These are phyloP conservation scores for Corymbia maculata DNA, from an alignment of 345 rosid genomes.

Conservation along the genomic window DNA sequence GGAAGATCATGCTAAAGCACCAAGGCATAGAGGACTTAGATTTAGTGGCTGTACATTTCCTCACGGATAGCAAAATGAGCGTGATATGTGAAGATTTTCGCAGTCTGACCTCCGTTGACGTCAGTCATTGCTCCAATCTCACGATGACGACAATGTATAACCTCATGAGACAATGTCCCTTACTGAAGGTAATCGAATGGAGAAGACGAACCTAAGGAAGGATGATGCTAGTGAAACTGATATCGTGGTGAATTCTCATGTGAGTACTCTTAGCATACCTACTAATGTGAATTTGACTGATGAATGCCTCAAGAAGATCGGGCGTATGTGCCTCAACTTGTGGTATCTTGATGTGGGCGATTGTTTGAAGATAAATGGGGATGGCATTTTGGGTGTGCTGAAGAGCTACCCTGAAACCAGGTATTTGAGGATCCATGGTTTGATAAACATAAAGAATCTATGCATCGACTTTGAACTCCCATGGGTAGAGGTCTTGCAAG, in stretches of 20 bases:
- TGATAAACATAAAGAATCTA: slow-evolving; percentile 24
- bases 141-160: background rate
- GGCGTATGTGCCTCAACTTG: slow-evolving; percentile 29
- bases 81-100: too few species aligned
- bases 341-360: slow-evolving; percentile 30
- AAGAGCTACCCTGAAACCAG: slow-evolving; percentile 27
- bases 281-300: slow-evolving; percentile 36
- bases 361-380: slow-evolving; percentile 34
- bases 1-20: too few species aligned
- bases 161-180: too few species aligned
- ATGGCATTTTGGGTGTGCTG: slow-evolving; percentile 33
- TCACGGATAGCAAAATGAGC: too few species aligned
- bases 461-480: slow-evolving; percentile 34
- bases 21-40: too few species aligned
- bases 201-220: background rate
- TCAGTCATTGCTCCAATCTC: background rate
- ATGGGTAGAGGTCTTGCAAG: slow-evolving; percentile 43
- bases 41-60: too few species aligned
- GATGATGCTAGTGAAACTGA: slow-evolving; percentile 17
- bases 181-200: too few species aligned
- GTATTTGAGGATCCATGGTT: slow-evolving; percentile 35
- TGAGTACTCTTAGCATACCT: slow-evolving; percentile 34
- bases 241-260: slow-evolving; percentile 10
- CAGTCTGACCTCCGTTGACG: too few species aligned
- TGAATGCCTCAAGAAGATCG: slow-evolving; percentile 31